Evolutionary conservation across 257 asterid species (phyloP).

Genomic region (Nicotiana sylvestris): DNA sequence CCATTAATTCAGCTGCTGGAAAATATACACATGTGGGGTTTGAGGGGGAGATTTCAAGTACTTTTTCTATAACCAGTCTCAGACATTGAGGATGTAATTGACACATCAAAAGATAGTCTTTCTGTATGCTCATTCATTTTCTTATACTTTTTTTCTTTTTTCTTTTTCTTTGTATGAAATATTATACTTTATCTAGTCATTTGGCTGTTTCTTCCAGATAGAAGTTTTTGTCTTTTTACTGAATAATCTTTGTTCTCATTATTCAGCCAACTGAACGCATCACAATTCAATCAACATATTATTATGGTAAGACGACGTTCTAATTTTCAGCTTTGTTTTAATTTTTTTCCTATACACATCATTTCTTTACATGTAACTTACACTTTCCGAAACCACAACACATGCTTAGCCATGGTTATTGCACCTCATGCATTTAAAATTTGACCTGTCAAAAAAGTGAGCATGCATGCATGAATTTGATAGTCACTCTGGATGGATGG

Average conservation of each 20-base stretch:
- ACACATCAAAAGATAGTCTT: not conserved
- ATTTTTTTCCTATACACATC: not conserved
- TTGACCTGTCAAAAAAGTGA: not conserved
- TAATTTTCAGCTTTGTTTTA: not conserved
- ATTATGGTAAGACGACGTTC: slow-evolving; percentile 57
- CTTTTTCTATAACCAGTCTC: not conserved
- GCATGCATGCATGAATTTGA: not conserved
- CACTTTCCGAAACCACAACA: not conserved
- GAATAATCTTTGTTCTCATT: slow-evolving; percentile 14
- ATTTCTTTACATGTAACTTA: not conserved
- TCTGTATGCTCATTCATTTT: not conserved
- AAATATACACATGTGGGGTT: not conserved
- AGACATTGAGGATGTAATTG: not conserved
- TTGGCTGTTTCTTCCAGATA: slow-evolving; percentile 1
- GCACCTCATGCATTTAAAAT: not conserved
- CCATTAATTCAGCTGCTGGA: not conserved
- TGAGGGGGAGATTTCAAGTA: not conserved
- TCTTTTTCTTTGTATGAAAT: not conserved
- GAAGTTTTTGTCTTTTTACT: slow-evolving; percentile 8
- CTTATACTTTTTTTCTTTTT: not conserved
- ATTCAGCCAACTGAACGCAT: slow-evolving; percentile 84
- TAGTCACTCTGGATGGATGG: not conserved
- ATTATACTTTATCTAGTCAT: not conserved
- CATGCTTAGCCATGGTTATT: not conserved
- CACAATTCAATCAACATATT: slow-evolving; percentile 80